Base-by-base conservation (phyloP, 257 asterid genomes). In the Capsicum rhomboideum region DNA sequence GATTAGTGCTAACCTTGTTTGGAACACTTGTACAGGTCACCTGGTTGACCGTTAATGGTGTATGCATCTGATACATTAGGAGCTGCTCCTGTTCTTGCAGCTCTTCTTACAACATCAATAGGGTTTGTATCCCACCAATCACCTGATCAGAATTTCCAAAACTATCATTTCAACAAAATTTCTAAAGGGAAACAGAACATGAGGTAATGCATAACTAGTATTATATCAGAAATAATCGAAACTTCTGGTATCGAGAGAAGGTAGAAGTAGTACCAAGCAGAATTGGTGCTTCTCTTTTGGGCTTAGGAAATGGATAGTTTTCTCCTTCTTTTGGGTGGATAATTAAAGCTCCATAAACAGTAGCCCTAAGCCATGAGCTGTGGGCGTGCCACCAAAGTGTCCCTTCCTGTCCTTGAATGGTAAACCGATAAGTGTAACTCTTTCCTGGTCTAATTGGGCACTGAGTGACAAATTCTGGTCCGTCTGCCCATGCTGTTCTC, bases 361-460 rank as follows among this genome's bases (percentile, higher is more conserved):
- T 94, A 74, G 98, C 98, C 69, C 98, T 84, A 46, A 94, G 94
- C 98, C 98, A 94, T 1, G 98, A 94, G 82, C 98, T 94, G 82
- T 94, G 98, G 34, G 98, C 98, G 63, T 94, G 98, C 98, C 98
- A 94, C 97, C 98, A 94, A 1, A 94, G 92, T 0, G 98, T 94
- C 54, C 98, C 98, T 89, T 92, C 97, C 23, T 94, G 98, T 21
- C 94, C 98, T 87, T 90, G 90, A 50, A 94, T 93, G 0, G 94
- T 91, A 83, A 94, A 94, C 8, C 97, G 87, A 82, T 94, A 94
- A 0, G 93, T 94, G 84, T 93, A 94, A 74, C 94, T 94, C 42
- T 71, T 84, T 54, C 97, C 98, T 0, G 98, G 97, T 83, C 93
- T 87, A 18, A 94, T 92, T 0, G 97, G 98, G 85, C 98, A 93